Evolutionary conservation across 2,329 filamentous ascomycete species (phyloP), one percentile per base, ranked within the genome.

Genomic region (Escovopsis weberi): DNA sequence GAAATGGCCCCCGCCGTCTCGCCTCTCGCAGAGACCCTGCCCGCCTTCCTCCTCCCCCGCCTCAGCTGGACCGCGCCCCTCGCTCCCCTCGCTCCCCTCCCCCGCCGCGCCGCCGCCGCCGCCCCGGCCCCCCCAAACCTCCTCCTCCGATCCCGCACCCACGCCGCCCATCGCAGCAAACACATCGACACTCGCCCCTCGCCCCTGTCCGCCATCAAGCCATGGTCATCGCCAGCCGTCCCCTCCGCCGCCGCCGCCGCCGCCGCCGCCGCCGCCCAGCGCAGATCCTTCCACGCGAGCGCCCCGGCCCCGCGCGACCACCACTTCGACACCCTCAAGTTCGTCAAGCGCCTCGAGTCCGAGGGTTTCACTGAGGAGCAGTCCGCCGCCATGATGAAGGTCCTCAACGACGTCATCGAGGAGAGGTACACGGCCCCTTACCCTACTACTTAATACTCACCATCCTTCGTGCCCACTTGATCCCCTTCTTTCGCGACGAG

Each of bases 261-360:
- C n/a, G n/a, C 23, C 23, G 23, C 26, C 12, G n/a, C 19, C 26
- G 26, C 26, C 23, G 19, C 18, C n/a, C 39, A 40, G 57, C 58
- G 37, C 62, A 23, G 70, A 46, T 63, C 68, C 0, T 89, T 95
- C 59, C 82, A 87, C 59, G 74, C 78, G 33, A 82, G 85, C 1
- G 43, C 52, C 1, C 55, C 64, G 33, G 72, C 67, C 40, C 59
- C 61, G 41, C 76, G 83, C 50, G 88, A 95, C 55, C 91, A 98
- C 62, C 88, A 98, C 63, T 98, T 98, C 59, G 91, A 98, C 63
- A 98, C 91, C 1, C 75, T 98, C 48, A 95, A 94, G 66, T 94
- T 98, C 59, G 88, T 98, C 34, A 85, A 94, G 64, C 74, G 85
- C 41, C 69, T 98, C 35, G 80, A 89, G 60, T 77, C 77, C 51